These are phyloP conservation scores for Sugiyamaella valdiviana DNA, from an alignment of 805 yeast species.

Conservation along the genomic window DNA sequence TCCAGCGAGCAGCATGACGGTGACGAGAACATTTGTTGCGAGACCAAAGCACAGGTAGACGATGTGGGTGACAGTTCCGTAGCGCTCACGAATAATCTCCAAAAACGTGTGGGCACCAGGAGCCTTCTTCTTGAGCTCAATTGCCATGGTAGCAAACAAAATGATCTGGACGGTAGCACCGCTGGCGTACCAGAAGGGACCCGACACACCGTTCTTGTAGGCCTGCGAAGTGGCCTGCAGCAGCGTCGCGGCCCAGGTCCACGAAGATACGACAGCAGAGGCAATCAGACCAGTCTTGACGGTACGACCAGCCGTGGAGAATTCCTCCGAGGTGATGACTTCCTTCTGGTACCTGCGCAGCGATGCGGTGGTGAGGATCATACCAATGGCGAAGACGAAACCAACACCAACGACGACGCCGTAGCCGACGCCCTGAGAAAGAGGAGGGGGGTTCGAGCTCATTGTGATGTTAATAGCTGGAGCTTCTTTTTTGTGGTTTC, in stretches of 20 bases:
- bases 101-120: conserved; percentile 89
- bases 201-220: conserved; percentile 69
- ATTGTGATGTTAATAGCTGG: not conserved
- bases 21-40: conserved; percentile 82
- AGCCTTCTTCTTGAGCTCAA: conserved; percentile 81
- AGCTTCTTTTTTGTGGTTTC: too few relatives aligned
- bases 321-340: conserved; percentile 86
- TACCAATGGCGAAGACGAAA: conserved; percentile 52
- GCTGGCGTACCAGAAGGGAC: conserved; percentile 79
- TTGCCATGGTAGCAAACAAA: conserved; percentile 78
- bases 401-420: conserved; percentile 89
- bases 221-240: conserved; percentile 73
- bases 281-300: conserved; percentile 81
- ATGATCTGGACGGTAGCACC: conserved; percentile 90
- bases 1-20: conserved; percentile 87
- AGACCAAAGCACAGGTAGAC: conserved; percentile 64
- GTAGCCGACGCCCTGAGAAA: conserved; percentile 78
- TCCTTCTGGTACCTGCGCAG: conserved; percentile 77
- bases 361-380: conserved; percentile 68
- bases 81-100: conserved; percentile 75
- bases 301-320: conserved; percentile 85
- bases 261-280: conserved; percentile 85
- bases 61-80: conserved; percentile 68
- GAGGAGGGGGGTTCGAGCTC: conserved; percentile 26
- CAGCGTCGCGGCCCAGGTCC: conserved; percentile 91